phyloP scores from a whole-genome alignment of 2,329 filamentous ascomycete species.

The Aspergillus sp. region DNA sequence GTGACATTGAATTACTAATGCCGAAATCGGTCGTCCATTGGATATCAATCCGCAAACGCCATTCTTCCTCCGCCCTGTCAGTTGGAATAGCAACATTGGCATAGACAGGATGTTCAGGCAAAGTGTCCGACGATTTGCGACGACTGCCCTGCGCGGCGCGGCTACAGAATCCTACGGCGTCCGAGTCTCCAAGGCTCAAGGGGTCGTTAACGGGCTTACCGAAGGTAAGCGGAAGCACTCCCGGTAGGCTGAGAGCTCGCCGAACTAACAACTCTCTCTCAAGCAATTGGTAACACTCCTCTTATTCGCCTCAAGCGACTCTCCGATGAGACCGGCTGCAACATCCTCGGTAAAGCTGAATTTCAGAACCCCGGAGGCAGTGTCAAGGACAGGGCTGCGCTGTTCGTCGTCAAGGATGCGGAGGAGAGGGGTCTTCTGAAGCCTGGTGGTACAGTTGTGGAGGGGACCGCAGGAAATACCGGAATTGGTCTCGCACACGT shows the following conservation, averaged over 20 bases:
- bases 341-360: conserved; percentile 93
- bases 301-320: conserved; percentile 86
- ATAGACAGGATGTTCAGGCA: conserved; percentile 65
- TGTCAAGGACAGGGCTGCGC: conserved; percentile 92
- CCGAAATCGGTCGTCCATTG: conserved; percentile 22
- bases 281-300: conserved; percentile 96
- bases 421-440: conserved; percentile 81
- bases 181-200: conserved; percentile 75
- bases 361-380: conserved; percentile 98
- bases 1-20: conserved; percentile 19
- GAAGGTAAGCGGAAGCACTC: conserved; percentile 60
- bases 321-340: conserved; percentile 88
- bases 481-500: conserved; percentile 97
- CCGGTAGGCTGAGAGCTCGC: neutral
- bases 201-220: conserved; percentile 73
- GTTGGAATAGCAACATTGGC: conserved; percentile 2
- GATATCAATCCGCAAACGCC: neutral
- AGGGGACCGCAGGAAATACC: conserved; percentile 96
- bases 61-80: conserved; percentile 5
- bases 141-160: conserved; percentile 56
- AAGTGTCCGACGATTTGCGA: conserved; percentile 66
- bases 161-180: conserved; percentile 57
- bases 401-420: conserved; percentile 91
- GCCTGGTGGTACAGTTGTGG: conserved; percentile 89
- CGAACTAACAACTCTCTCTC: neutral